Base-by-base conservation (phyloP, 164 flowering plant genomes). In the Vitis rotundifolia region DNA sequence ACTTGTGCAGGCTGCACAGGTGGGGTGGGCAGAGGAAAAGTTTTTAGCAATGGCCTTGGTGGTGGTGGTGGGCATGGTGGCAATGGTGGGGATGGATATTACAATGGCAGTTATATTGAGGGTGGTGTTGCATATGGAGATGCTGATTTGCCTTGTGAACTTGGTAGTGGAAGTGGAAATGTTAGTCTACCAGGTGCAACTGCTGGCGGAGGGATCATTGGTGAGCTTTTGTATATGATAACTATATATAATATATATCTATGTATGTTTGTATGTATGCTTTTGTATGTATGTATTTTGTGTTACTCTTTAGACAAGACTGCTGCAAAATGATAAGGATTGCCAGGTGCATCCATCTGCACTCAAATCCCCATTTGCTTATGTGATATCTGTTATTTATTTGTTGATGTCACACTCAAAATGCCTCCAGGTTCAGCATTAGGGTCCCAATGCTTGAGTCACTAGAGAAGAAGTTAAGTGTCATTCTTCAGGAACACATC, bases 1-100 rank as follows among this genome's bases (percentile, higher is more conserved):
- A 12, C 29, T 67, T 64, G 19, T 76, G 70, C 85, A 95, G 99
- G 98, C 26, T 95, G 99, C 83, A 81, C 80, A 50, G 91, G 92
- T 77, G 99, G 99, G 15, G 70, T 86, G 55, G 99, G 99, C 29
- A 83, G 79, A 73, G 99, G 98, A 76, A 80, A 78, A 55, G 55
- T 85, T 63, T 63, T 82, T 66, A 77, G 84, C 75, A 86, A 81
- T 69, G 94, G 97, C 59, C 71, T 85, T 69, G 88, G 92, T 65
- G 83, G 94, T 71, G 99, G 99, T 54, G 99, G 88, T 59, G 99
- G 99, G 14, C 97, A 95, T 83, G 99, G 98, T 70, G 99, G 99
- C n/a, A 84, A 77, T 73, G 99, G 99, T 66, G 99, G 99, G 13
- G 86, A 83, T 68, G 97, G 90, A 57, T 93, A 85, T 71, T 91